Evolutionary conservation across 495 filamentous ascomycete genomes (phyloP).

Genomic region (Thermochaetoides thermophila): DNA sequence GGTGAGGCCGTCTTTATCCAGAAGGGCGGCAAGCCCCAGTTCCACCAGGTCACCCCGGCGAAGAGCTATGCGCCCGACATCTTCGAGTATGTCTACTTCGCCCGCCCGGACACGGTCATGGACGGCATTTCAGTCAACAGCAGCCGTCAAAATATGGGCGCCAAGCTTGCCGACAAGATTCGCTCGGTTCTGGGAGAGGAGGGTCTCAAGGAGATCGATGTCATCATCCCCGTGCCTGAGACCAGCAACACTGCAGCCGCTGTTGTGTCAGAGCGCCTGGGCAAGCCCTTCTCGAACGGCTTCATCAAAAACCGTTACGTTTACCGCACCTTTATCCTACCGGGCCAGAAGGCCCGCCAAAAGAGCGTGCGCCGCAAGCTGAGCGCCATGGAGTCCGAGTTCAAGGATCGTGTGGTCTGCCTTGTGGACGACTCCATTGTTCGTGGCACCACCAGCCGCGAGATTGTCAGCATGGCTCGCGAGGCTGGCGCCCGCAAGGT

Average conservation of each 20-base stretch:
- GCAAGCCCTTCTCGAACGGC: slow-evolving; percentile 59
- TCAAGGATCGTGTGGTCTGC: slow-evolving; percentile 68
- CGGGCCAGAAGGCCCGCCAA: slow-evolving; percentile 68
- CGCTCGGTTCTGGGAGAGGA: slow-evolving; percentile 56
- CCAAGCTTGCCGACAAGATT: slow-evolving; percentile 70
- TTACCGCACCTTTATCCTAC: slow-evolving; percentile 93
- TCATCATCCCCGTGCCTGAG: slow-evolving; percentile 32
- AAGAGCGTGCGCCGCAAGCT: slow-evolving; percentile 66
- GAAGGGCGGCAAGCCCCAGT: slow-evolving; percentile 62
- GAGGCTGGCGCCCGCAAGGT: slow-evolving; percentile 86
- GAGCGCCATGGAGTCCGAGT: slow-evolving; percentile 76
- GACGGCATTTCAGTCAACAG: slow-evolving; percentile 87
- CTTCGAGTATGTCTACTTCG: slow-evolving; percentile 83
- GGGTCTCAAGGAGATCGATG: slow-evolving; percentile 71
- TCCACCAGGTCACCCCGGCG: slow-evolving; percentile 59
- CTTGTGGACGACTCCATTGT: slow-evolving; percentile 92
- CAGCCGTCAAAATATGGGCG: slow-evolving; percentile 84
- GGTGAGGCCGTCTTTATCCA: slow-evolving; percentile 90
- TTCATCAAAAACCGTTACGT: slow-evolving; percentile 94
- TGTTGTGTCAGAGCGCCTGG: slow-evolving; percentile 58
- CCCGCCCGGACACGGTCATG: slow-evolving; percentile 78
- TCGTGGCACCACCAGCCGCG: slow-evolving; percentile 75
- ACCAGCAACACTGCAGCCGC: slow-evolving; percentile 62
- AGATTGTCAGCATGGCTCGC: slow-evolving; percentile 87
- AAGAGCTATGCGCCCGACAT: slow-evolving; percentile 80